phyloP scores from a whole-genome alignment of 2,329 filamentous ascomycete genomes.

The Cercospora beticola region DNA sequence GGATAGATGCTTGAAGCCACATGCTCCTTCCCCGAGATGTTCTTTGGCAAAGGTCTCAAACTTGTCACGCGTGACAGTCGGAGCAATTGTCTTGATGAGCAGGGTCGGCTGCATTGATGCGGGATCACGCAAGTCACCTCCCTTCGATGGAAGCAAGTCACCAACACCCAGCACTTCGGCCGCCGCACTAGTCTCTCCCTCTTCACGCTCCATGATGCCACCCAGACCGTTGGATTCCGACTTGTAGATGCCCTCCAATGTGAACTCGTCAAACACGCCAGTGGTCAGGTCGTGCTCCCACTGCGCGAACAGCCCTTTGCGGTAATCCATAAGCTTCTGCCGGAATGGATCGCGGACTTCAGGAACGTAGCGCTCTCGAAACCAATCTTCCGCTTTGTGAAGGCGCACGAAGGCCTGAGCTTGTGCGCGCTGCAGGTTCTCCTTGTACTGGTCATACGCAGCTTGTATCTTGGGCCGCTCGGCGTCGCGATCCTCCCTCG shows the following conservation, averaged over 20 bases:
- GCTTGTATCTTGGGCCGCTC: constrained; percentile 76
- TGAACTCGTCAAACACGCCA: constrained; percentile 90
- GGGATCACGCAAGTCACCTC: constrained; percentile 86
- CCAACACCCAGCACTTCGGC: constrained; percentile 92
- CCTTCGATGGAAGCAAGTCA: constrained; percentile 79
- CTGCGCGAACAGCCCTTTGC: constrained; percentile 73
- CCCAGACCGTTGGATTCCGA: constrained; percentile 85
- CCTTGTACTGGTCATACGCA: constrained; percentile 66
- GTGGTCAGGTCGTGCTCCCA: constrained; percentile 87
- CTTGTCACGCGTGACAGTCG: constrained; percentile 90
- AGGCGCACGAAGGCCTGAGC: constrained; percentile 84
- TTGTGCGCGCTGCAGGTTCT: constrained; percentile 57
- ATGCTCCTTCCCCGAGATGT: constrained; percentile 84
- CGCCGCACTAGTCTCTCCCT: constrained; percentile 86
- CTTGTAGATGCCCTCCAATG: constrained; percentile 89
- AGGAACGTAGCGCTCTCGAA: constrained; percentile 88
- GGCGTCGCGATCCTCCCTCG: constrained; percentile 71
- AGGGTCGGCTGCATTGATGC: constrained; percentile 85
- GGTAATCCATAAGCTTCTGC: constrained; percentile 73
- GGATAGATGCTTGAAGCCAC: constrained; percentile 93
- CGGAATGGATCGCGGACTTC: constrained; percentile 76
- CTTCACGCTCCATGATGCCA: constrained; percentile 86
- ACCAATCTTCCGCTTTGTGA: constrained; percentile 97
- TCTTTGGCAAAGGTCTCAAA: constrained; percentile 94
- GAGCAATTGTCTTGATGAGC: constrained; percentile 96